A percentile compares a stretch with the other conserved stretches of the same genome.
Conservation (phyloP, 441 rosid species). For the Euphorbia neoarborescens region DNA sequence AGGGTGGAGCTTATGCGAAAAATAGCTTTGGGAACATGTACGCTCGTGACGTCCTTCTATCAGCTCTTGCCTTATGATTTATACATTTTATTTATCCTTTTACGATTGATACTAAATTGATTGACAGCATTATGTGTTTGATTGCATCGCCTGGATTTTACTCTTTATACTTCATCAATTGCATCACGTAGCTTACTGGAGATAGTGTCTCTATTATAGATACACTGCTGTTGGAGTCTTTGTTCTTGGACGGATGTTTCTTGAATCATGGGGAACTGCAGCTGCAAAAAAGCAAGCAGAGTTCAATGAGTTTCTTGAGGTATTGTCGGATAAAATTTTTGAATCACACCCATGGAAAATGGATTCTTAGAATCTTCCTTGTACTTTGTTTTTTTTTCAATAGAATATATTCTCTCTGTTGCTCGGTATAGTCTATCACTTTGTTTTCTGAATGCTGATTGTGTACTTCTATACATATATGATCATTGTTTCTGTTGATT, state of each 20-base stretch:
- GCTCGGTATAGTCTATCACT: background rate
- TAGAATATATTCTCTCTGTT: background rate
- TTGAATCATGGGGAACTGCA: constrained; percentile 82
- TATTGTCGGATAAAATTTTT: constrained; percentile 21
- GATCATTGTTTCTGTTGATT: background rate
- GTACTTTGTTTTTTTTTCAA: background rate
- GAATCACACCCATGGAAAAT: constrained; percentile 6
- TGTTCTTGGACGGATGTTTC: constrained; percentile 82
- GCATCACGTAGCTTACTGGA: constrained; percentile 13
- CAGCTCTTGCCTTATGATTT: background rate
- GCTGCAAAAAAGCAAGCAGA: constrained; percentile 58
- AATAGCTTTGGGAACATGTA: constrained; percentile 96
- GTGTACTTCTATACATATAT: background rate
- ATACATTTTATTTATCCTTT: background rate
- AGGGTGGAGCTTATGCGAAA: constrained; percentile 97
- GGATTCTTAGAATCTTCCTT: constrained; percentile 15
- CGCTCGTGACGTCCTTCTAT: constrained; percentile 16
- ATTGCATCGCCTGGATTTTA: constrained; percentile 1
- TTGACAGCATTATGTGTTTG: constrained; percentile 5
- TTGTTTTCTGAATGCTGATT: background rate
- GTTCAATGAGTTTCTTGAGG: constrained; percentile 85
- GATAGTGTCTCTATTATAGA: constrained; percentile 32
- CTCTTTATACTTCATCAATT: background rate
- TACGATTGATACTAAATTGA: constrained; percentile 6
- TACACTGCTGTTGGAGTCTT: constrained; percentile 96